phyloP scores from a whole-genome alignment of 306 rosid genomes.

The Mimosa bimucronata region DNA sequence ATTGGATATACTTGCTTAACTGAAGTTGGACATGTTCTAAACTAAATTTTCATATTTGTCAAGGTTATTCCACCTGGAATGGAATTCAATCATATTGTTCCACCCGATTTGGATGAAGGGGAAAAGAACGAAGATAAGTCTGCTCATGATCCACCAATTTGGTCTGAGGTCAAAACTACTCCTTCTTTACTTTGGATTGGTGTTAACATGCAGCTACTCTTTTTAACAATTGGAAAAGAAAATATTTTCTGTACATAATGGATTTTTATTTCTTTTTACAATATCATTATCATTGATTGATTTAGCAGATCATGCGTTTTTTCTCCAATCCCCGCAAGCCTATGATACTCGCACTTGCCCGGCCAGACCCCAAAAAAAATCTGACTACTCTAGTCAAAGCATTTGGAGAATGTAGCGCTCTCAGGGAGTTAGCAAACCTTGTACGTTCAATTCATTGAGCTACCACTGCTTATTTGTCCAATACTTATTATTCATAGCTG shows the following conservation, averaged over 20 bases:
- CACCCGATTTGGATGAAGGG: conserved; percentile 58
- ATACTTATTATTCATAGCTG: not conserved
- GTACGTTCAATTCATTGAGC: conserved; percentile 54
- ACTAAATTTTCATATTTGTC: conserved; percentile 3
- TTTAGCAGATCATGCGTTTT: conserved; percentile 90
- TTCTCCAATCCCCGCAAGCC: conserved; percentile 95
- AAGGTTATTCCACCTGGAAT: conserved; percentile 95
- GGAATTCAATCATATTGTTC: conserved; percentile 96
- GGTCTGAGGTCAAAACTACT: conserved; percentile 77
- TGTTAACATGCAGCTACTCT: not conserved
- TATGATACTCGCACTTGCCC: conserved; percentile 97
- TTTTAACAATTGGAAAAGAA: conserved; percentile 10
- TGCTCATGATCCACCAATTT: conserved; percentile 83
- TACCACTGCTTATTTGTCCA: conserved; percentile 28
- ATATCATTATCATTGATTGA: conserved; percentile 54
- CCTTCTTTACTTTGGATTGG: conserved; percentile 26
- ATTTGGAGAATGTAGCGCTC: conserved; percentile 97
- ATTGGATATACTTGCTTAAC: not conserved
- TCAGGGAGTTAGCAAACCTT: conserved; percentile 94
- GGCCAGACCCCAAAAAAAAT: conserved; percentile 99
- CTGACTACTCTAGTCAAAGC: conserved; percentile 96
- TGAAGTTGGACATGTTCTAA: not conserved
- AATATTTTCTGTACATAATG: conserved; percentile 28
- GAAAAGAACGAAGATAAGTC: conserved; percentile 50
- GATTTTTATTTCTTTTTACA: not conserved